phyloP scores from a whole-genome alignment of 2,329 filamentous ascomycete genomes.

The Hypoxylon rubiginosum region DNA sequence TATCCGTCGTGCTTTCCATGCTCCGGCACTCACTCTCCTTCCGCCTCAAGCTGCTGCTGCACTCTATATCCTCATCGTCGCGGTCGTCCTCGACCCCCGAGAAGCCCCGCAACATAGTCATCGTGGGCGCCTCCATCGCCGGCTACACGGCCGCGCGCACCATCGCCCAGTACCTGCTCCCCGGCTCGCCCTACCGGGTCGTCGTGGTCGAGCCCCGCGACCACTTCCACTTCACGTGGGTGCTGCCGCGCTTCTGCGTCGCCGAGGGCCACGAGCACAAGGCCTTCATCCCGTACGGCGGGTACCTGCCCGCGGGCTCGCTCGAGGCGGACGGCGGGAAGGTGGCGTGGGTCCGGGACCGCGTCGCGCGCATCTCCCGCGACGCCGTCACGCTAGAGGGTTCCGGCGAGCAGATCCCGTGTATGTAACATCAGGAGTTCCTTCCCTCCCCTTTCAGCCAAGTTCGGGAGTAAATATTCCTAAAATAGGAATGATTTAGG shows the following conservation, averaged over 20 bases:
- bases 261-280: slow-evolving; percentile 68
- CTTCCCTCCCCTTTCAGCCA: too few relatives aligned
- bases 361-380: slow-evolving; percentile 56
- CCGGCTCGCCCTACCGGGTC: slow-evolving; percentile 62
- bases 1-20: slow-evolving; percentile 23
- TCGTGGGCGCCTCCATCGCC: slow-evolving; percentile 71
- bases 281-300: slow-evolving; percentile 71
- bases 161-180: slow-evolving; percentile 63
- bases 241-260: slow-evolving; percentile 71
- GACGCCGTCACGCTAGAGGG: slow-evolving; percentile 57
- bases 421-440: too few relatives aligned
- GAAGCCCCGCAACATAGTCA: slow-evolving; percentile 62
- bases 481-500: too few relatives aligned
- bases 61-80: slow-evolving; percentile 31
- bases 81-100: slow-evolving; percentile 8
- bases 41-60: slow-evolving; percentile 32
- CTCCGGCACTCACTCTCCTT: slow-evolving; percentile 37
- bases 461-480: too few relatives aligned
- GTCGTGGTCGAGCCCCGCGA: slow-evolving; percentile 71
- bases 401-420: slow-evolving; percentile 61
- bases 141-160: slow-evolving; percentile 64
- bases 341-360: slow-evolving; percentile 57
- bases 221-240: slow-evolving; percentile 73
- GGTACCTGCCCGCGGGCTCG: slow-evolving; percentile 53
- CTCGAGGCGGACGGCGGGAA: slow-evolving; percentile 45